Base-by-base conservation (phyloP, 495 filamentous ascomycete genomes). In the Alectoria sarmentosa region DNA sequence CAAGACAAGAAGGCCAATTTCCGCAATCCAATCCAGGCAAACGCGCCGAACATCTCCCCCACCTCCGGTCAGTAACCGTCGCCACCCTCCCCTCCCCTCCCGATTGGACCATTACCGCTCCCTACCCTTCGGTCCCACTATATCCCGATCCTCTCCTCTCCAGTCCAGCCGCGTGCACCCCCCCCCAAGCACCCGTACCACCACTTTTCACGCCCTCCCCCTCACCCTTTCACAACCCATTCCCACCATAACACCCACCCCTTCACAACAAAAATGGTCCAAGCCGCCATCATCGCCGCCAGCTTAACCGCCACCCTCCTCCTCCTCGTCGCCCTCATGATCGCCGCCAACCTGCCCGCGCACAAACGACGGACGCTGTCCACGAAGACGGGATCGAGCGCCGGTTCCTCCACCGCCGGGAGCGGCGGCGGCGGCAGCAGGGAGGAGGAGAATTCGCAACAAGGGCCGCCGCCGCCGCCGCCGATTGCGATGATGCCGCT, bases 241-340 rank as follows among this genome's bases (percentile, higher is more conserved):
- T 14, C 4, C 2, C 1, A 26, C 23, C 46, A 49, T 23, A 26
- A 23, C 48, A 15, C n/a, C 23, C 13, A 52, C 4, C 11, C 48
- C 26, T 13, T n/a, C n/a, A n/a, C n/a, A n/a, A n/a, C n/a, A n/a
- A 19, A 9, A 30, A 52, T 52, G 48, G 48, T 52, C 26, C 48
- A 52, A 52, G 48, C 23, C 26, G 48, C 23, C n/a, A 52, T 52
- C 48, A 52, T 52, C 26, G 48, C 48, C 48, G 48, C 48, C 4
- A 10, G 23, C 26, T 5, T 52, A 13, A 52, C 30, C n/a, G 48
- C 48, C 26, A 52, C 48, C 23, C 1, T 30, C 26, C 48, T 52
- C 48, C 48, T 52, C 48, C 48, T 52, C 48, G 17, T 7, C 8
- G 48, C 48, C 48, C 1, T 52, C 48, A 52, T 52, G 26, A 30